Evolutionary conservation across 192 early-diverging fungal species (phyloP), one percentile per base, ranked within the genome.

Genomic region (Obelidium mucronatum): DNA sequence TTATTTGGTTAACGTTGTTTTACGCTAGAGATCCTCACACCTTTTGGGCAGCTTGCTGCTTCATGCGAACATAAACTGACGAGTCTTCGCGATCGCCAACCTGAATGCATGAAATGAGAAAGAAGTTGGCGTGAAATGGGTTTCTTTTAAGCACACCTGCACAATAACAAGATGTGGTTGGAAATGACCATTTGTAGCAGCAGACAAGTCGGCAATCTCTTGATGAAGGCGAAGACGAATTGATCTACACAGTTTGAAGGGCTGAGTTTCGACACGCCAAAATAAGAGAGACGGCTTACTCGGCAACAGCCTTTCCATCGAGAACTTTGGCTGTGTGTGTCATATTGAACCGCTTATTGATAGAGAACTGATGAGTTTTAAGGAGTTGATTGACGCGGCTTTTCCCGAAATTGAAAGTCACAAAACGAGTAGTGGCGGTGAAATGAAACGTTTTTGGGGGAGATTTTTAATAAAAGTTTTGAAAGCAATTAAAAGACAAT

Each of bases 41-140:
- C 84, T 96, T 94, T 34, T 84, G 85, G 67, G 92, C 94, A 28
- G 96, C 95, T 81, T 92, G 94, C 79, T 92, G 85, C 86, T 99
- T 99, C 90, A 96, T 94, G 36, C 91, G 80, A 31, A 98, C 93
- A 80, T 99, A 99, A 35, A 94, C 86, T 67, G 91, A 91, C 22
- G 96, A 98, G 84, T 99, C 98, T 60, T 96, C 94, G 52, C 96
- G 92, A 35, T 69, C 87, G 42, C 98, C 98, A 22, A 99, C 93
- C 84, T 99, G 42, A 84, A 19, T 80, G 70, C 55, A 97, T 90
- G 58, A 91, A 88, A 17, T 61, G 59, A 62, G 89, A 85, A 40
- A 95, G 87, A 66, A 90, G 78, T 26, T 80, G 84, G 52, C 92
- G 93, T 56, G n/a, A n/a, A n/a, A n/a, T n/a, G n/a, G n/a, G n/a